A percentile compares a stretch with the other conserved stretches of the same genome.
These are phyloP conservation scores for Przewalskia tangutica DNA, from an alignment of 257 asterid genomes.

Conservation along the genomic window DNA sequence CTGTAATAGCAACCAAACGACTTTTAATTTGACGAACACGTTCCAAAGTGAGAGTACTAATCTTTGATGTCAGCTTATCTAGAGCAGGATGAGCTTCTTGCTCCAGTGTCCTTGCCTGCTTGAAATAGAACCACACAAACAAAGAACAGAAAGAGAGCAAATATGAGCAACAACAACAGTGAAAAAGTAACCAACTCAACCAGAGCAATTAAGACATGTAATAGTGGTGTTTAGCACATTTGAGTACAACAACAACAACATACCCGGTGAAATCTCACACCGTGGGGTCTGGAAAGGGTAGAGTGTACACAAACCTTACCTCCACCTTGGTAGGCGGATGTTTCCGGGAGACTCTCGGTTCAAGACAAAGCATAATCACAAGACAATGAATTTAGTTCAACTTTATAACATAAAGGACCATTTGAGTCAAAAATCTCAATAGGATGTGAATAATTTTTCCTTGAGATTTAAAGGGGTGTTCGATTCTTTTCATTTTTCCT, in stretches of 20 bases:
- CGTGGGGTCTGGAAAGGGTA: too few species aligned
- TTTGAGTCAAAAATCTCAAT: not conserved
- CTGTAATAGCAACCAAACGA: slow-evolving; percentile 89
- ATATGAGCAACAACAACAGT: not conserved
- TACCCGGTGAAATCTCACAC: too few species aligned
- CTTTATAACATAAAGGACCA: too few species aligned
- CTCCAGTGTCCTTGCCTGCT: slow-evolving; percentile 87
- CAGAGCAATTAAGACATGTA: not conserved
- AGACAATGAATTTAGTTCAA: too few species aligned
- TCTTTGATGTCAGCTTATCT: slow-evolving; percentile 83
- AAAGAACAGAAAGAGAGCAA: not conserved
- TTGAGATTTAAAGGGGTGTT: not conserved
- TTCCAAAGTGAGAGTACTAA: slow-evolving; percentile 92
- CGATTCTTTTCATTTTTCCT: too few species aligned
- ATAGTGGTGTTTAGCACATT: not conserved
- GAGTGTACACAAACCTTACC: too few species aligned
- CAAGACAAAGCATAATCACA: too few species aligned
- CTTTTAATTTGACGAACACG: slow-evolving; percentile 94
- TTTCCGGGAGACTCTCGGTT: too few species aligned
- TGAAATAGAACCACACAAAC: slow-evolving; percentile 15
- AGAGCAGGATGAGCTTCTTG: slow-evolving; percentile 97
- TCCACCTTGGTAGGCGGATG: too few species aligned
- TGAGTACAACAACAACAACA: too few species aligned
- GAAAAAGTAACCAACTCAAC: not conserved
- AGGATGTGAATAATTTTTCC: not conserved